These are phyloP conservation scores for Mucor indicus DNA, from an alignment of 371 early-diverging fungal genomes.

Conservation along the genomic window DNA sequence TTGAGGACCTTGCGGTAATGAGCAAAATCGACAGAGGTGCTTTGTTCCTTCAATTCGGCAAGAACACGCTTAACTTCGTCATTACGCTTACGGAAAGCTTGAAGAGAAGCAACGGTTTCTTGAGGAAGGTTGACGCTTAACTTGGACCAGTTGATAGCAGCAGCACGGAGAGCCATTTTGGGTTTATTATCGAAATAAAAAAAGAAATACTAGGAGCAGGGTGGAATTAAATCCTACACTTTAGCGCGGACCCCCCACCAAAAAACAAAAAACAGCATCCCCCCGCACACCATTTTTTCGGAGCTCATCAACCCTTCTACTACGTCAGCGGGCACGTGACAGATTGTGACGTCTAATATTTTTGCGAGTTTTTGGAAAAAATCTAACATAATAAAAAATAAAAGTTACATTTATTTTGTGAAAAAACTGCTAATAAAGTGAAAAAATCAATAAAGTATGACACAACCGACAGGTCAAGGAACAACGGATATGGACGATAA, in stretches of 20 bases:
- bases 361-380: no score
- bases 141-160: conserved; percentile 87
- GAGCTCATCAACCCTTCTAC: no score
- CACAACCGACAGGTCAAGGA: no score
- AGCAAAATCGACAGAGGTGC: conserved; percentile 82
- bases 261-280: no score
- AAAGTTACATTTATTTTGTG: no score
- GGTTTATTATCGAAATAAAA: neutral
- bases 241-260: conserved; percentile 2
- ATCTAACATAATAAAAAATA: no score
- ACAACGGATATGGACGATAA: no score
- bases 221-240: no score
- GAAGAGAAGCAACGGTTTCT: conserved; percentile 84
- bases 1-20: conserved; percentile 82
- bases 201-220: conserved; percentile 11
- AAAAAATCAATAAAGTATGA: no score
- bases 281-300: no score
- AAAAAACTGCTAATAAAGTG: no score
- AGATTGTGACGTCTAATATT: no score
- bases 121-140: conserved; percentile 81
- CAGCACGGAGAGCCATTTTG: conserved; percentile 50
- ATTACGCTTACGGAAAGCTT: conserved; percentile 93
- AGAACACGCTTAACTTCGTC: conserved; percentile 86
- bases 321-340: conserved; percentile 5
- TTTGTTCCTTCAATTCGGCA: conserved; percentile 77